Percentiles rank a stretch among this genome's conserved stretches.
phyloP scores from a whole-genome alignment of 345 rosid species.

The Geranium brycei region DNA sequence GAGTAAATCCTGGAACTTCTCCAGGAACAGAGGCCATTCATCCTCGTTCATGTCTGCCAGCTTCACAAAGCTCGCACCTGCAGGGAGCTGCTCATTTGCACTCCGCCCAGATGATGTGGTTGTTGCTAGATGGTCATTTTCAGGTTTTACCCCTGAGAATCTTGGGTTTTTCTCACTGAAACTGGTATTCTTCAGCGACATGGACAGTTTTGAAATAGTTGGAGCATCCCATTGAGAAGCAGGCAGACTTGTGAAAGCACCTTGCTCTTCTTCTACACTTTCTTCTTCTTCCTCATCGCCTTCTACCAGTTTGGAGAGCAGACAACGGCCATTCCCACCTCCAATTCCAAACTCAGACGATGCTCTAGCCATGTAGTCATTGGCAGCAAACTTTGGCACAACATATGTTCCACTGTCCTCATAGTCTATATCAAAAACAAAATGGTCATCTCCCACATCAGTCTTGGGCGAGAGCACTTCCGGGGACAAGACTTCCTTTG shows the following conservation, averaged over 20 bases:
- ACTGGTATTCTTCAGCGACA: constrained; percentile 51
- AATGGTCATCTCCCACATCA: constrained; percentile 49
- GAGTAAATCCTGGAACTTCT: constrained; percentile 63
- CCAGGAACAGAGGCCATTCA: constrained; percentile 70
- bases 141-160: constrained; percentile 33
- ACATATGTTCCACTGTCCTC: constrained; percentile 41
- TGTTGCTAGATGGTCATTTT: constrained; percentile 31
- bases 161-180: constrained; percentile 42
- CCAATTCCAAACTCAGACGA: constrained; percentile 39
- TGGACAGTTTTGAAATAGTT: constrained; percentile 53
- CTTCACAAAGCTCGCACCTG: constrained; percentile 63
- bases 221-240: constrained; percentile 25
- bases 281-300: constrained; percentile 63
- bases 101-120: constrained; percentile 72
- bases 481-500: constrained; percentile 50
- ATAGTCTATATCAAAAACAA: constrained; percentile 67
- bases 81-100: constrained; percentile 82
- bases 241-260: constrained; percentile 15
- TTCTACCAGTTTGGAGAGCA: constrained; percentile 69
- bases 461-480: constrained; percentile 20
- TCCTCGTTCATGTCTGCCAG: constrained; percentile 73
- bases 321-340: constrained; percentile 32
- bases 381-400: constrained; percentile 29
- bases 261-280: constrained; percentile 40
- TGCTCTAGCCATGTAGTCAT: constrained; percentile 31